Evolutionary conservation across 805 yeast genomes (phyloP).

Genomic region (Candida quercuum): DNA sequence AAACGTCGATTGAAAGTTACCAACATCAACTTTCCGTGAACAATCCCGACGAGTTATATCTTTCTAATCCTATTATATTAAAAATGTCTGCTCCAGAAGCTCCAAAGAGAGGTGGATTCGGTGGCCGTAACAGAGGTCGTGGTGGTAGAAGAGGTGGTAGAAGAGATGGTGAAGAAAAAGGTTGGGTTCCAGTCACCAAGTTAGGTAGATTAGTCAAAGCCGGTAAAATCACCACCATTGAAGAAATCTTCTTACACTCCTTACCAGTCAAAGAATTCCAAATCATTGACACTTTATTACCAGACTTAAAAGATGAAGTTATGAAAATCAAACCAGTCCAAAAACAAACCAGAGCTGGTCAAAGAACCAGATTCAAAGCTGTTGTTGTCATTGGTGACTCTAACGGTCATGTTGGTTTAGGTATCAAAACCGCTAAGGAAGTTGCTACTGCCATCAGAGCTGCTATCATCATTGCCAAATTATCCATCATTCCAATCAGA

Average conservation of each 20-base stretch:
- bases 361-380: slow-evolving; percentile 99
- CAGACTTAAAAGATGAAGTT: slow-evolving; percentile 95
- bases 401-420: slow-evolving; percentile 99
- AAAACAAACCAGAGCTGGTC: slow-evolving; percentile 99
- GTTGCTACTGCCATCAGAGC: slow-evolving; percentile 99
- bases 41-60: slow-evolving; percentile 37
- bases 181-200: slow-evolving; percentile 99
- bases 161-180: slow-evolving; percentile 91
- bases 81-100: slow-evolving; percentile 39
- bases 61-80: slow-evolving; percentile 10
- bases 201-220: slow-evolving; percentile 99
- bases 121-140: slow-evolving; percentile 55
- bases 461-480: slow-evolving; percentile 98
- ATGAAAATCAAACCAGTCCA: slow-evolving; percentile 99
- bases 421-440: slow-evolving; percentile 99
- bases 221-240: slow-evolving; percentile 93
- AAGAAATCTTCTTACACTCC: slow-evolving; percentile 99
- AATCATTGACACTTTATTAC: slow-evolving; percentile 94
- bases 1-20: slow-evolving; percentile 49
- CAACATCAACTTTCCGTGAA: slow-evolving; percentile 49
- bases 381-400: slow-evolving; percentile 99
- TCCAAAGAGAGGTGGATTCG: slow-evolving; percentile 49
- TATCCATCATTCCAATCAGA: slow-evolving; percentile 98
- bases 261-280: slow-evolving; percentile 99
- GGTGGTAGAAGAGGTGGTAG: slow-evolving; percentile 69